Evolutionary conservation across 108 stramenopile species (phyloP), one percentile per base, ranked within the genome.

Genomic region (Conticribra guillardii): DNA sequence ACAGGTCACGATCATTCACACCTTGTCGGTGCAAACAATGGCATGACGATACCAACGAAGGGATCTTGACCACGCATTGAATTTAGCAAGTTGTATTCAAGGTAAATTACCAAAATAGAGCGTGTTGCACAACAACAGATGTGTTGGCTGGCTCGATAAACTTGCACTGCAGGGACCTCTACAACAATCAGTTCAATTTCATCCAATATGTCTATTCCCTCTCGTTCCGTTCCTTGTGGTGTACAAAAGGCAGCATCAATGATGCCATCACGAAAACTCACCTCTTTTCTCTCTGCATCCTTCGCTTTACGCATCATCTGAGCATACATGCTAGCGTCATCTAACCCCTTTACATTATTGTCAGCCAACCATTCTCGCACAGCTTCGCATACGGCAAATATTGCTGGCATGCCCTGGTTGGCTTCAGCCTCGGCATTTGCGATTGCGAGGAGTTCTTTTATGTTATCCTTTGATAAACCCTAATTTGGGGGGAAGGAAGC

Each of bases 291-390:
- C 74, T 89, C 87, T 58, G 72, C 77, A 56, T 93, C 92, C 64
- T 85, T 84, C 17, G 77, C 81, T 62, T 85, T 81, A 51, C 91
- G 62, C 84, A 91, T 84, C 92, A 93, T 96, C 69, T 90, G 91
- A 1, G 91, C 91, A 71, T 91, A 85, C 91, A 93, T 93, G 23
- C 78, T 81, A 7, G 76, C 66, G 79, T 96, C 94, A 73, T 93
- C 94, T 72, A 89, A 67, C n/a, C 94, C 94, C 79, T 91, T 89
- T 33, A 82, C 80, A 66, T 96, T 96, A 64, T 96, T 86, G 65
- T 93, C 91, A 9, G 80, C 84, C 46, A 96, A 61, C 94, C 94
- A 96, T 59, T 84, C 87, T 24, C 90, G 74, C 30, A 96, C 67
- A 18, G 74, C 74, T 71, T 96, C 94, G 32, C 88, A 89, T 7